Conservation (phyloP, 331 rosid genomes). For the Saraca asoca region DNA sequence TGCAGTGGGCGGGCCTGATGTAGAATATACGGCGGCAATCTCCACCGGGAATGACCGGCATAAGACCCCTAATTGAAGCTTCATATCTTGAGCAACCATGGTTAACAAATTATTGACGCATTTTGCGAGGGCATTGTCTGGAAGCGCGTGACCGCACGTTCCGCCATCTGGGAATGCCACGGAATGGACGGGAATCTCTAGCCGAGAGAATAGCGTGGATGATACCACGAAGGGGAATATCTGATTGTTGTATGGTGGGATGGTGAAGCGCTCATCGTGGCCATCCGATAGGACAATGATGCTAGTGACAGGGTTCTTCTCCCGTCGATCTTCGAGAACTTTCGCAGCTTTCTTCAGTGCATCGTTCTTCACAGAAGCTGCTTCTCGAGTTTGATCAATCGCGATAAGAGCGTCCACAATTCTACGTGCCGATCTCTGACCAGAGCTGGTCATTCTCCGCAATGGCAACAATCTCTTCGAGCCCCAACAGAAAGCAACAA, state of each 20-base stretch:
- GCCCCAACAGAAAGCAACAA: constrained; percentile 75
- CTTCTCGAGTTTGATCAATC: constrained; percentile 54
- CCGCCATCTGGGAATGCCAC: constrained; percentile 39
- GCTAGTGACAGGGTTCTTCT: constrained; percentile 64
- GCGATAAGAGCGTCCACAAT: constrained; percentile 71
- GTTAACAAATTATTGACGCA: constrained; percentile 50
- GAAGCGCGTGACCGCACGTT: constrained; percentile 35
- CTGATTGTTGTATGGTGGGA: neutral
- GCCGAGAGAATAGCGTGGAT: constrained; percentile 54
- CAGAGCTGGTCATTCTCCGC: constrained; percentile 61
- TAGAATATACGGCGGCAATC: constrained; percentile 67
- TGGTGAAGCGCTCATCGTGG: constrained; percentile 36
- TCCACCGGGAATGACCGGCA: constrained; percentile 60
- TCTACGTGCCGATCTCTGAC: constrained; percentile 75
- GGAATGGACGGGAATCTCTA: constrained; percentile 68
- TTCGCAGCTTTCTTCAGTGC: constrained; percentile 87
- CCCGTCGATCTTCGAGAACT: constrained; percentile 89
- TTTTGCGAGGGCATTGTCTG: constrained; percentile 52
- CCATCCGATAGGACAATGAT: constrained; percentile 59
- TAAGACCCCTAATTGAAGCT: constrained; percentile 56
- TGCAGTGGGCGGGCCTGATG: constrained; percentile 52
- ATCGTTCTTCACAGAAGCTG: constrained; percentile 48
- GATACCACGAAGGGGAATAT: constrained; percentile 34
- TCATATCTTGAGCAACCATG: constrained; percentile 70
- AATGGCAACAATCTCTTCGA: constrained; percentile 78